Conservation (phyloP, 306 rosid genomes). For the Clitoria ternatea region DNA sequence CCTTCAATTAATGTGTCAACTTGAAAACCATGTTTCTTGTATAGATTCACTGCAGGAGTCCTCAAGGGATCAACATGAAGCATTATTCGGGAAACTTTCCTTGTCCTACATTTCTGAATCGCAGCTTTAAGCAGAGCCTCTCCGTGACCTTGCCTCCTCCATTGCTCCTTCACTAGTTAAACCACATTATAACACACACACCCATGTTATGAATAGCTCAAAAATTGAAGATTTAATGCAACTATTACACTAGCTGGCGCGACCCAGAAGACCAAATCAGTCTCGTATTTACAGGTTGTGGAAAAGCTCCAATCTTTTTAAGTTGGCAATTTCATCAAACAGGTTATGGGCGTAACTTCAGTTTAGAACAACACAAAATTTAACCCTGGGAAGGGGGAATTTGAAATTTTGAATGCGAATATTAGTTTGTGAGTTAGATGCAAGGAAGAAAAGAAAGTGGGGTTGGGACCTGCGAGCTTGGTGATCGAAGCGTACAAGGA, state of each 20-base stretch:
- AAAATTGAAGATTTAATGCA: conserved; percentile 2
- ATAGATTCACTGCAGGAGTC: conserved; percentile 62
- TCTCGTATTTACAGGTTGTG: not conserved
- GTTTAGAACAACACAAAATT: not conserved
- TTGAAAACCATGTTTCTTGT: conserved; percentile 73
- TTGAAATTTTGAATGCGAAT: not conserved
- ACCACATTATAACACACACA: conserved; percentile 13
- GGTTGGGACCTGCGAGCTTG: conserved; percentile 75
- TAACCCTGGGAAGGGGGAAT: not conserved
- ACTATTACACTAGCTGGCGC: not conserved
- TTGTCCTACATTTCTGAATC: conserved; percentile 61
- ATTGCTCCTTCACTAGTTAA: conserved; percentile 64
- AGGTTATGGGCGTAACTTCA: conserved; percentile 18
- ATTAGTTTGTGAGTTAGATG: not conserved
- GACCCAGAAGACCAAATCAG: not conserved
- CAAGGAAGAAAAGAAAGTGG: not conserved
- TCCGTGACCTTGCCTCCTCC: conserved; percentile 77
- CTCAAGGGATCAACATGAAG: conserved; percentile 88
- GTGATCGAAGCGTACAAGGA: conserved; percentile 72
- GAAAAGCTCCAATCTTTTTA: not conserved
- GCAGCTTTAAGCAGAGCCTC: conserved; percentile 74
- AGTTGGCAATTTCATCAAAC: conserved; percentile 45
- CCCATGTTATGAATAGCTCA: conserved; percentile 11
- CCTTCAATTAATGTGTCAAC: conserved; percentile 62
- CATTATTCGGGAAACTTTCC: conserved; percentile 61